Base-by-base conservation (phyloP, 1,139 yeast species). In the Protomyces gravidus region DNA sequence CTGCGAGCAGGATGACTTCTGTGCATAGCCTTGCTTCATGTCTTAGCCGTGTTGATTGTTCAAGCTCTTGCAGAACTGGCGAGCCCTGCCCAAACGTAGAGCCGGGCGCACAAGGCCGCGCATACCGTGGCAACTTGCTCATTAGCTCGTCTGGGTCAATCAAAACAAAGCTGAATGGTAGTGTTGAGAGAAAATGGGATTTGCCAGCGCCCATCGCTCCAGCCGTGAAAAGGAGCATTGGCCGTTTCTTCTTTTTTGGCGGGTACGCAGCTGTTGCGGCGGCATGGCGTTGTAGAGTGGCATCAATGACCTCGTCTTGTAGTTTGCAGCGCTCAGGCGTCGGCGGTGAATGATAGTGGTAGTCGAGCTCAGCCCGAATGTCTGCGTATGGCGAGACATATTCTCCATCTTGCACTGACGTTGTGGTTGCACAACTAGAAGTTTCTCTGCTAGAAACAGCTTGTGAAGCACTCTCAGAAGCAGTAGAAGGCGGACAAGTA, bases 141-240 rank as follows among this genome's bases (percentile, higher is more conserved):
- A 50, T 50, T 27, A 53, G 47, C 42, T 53, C 58, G 28, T 53
- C 58, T 25, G 58, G 58, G 39, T 53, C 58, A 26, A 53, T 53
- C 23, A 53, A 45, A 17, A 53, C 39, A 25, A 33, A 53, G 19
- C 48, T 53, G 46, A 27, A 53, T 7, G 58, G 58, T 4, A 53
- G 21, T 5, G 58, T 46, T n/a, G 46, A 25, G n/a, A 53, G 15
- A 23, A 45, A 53, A 28, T 53, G 58, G 15, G 51, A 45, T 45
- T 53, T 53, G 11, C 58, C 58, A 5, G 58, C 58, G 11, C 58
- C 58, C 58, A 53, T 53, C 25, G 58, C 58, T 5, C 58, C 58
- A 3, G 58, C 58, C 5, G 58, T 53, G 30, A 53, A 53, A 27
- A 53, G 23, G 9, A 46, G 39, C 15, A 45, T 13, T 11, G 58